These are phyloP conservation scores for Nissolia schottii DNA, from an alignment of 306 rosid species.

Conservation along the genomic window DNA sequence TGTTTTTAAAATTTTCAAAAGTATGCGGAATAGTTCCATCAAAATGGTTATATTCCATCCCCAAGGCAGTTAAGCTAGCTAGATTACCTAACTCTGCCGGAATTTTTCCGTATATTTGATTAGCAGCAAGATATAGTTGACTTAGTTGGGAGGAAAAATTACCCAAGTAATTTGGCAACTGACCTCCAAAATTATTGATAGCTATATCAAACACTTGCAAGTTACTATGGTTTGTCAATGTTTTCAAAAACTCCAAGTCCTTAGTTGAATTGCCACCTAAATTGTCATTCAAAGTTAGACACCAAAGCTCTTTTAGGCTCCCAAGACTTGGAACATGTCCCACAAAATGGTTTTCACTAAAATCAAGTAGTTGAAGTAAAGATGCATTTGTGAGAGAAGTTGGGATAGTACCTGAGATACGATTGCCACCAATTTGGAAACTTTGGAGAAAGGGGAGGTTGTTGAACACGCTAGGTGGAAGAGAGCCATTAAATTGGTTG, in stretches of 20 bases:
- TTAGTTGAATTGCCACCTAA: conserved; percentile 27
- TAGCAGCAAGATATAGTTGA: neutral
- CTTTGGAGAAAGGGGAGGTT: conserved; percentile 19
- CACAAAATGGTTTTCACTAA: neutral
- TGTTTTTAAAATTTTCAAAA: conserved; percentile 16
- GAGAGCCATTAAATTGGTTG: conserved; percentile 28
- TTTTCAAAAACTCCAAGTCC: conserved; percentile 28
- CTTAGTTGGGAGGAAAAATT: conserved; percentile 32
- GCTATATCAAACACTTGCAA: neutral
- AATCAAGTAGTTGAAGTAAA: neutral
- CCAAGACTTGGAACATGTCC: conserved; percentile 33
- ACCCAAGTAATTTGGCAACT: conserved; percentile 18
- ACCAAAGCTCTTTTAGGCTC: neutral
- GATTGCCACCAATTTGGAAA: neutral
- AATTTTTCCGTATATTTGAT: conserved; percentile 23
- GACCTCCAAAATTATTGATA: conserved; percentile 34
- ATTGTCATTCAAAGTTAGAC: neutral
- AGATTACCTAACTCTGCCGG: conserved; percentile 26
- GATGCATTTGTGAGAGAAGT: conserved; percentile 35
- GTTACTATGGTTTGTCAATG: conserved; percentile 28
- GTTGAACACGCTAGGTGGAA: conserved; percentile 33
- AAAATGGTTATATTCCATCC: neutral
- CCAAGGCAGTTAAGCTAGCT: neutral
- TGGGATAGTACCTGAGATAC: conserved; percentile 36
- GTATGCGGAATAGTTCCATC: conserved; percentile 16